Conservation (phyloP, 2,329 filamentous ascomycete species). For the Erysiphe pulchra region DNA sequence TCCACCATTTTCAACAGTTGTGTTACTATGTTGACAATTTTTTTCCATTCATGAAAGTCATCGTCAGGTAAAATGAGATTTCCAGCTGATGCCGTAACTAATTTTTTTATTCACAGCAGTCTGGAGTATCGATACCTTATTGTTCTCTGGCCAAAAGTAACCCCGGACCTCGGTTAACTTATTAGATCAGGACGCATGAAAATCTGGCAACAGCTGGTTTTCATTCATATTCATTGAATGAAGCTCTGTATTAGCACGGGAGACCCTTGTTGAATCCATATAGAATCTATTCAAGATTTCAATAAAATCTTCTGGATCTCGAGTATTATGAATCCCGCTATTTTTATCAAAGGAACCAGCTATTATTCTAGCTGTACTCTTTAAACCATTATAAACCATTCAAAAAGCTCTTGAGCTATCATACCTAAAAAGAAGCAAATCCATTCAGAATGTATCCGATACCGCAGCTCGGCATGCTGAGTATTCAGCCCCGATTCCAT, state of each 20-base stretch:
- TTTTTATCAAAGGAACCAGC: too few relatives aligned
- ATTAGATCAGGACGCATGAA: background rate
- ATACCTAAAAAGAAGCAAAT: background rate
- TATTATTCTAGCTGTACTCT: background rate
- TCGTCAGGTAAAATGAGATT: background rate
- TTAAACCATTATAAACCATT: background rate
- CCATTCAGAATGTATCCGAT: background rate
- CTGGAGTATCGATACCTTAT: background rate
- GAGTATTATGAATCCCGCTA: background rate
- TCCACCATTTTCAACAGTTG: background rate
- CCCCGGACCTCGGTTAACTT: background rate
- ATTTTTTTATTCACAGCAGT: background rate
- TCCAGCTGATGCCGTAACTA: background rate
- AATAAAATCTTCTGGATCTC: background rate
- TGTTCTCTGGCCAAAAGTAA: background rate
- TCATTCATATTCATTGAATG: background rate
- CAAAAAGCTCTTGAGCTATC: background rate
- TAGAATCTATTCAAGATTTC: background rate
- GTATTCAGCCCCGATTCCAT: too few relatives aligned
- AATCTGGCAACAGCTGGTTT: background rate
- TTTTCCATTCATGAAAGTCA: background rate
- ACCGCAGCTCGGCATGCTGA: too few relatives aligned
- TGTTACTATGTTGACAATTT: background rate
- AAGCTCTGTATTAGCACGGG: background rate
- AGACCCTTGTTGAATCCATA: background rate